Base-by-base conservation (phyloP, 192 early-diverging fungal species). In the Geranomyces michiganensis region DNA sequence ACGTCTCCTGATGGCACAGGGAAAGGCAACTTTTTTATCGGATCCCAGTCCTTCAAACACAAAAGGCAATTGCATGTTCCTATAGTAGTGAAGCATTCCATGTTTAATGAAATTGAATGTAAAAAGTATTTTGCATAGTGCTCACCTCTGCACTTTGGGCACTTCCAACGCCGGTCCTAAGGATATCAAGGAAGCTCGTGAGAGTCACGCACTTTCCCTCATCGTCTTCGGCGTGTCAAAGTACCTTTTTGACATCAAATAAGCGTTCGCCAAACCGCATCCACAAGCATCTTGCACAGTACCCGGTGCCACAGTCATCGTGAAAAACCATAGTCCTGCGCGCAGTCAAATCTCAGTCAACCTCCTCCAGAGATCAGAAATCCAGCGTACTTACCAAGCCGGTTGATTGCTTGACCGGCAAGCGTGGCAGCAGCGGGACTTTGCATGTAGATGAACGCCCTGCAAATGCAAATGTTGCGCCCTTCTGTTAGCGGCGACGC, bases 261-360 rank as follows among this genome's bases (percentile, higher is more conserved):
- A 70, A 47, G 22, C 68, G 56, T 22, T 56, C 49, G 1, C 68
- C 68, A 43, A 62, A 45, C 12, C 68, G 10, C 17, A 17, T 19
- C 68, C 68, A 70, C 1, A 70, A 41, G 61, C 68, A 70, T 27
- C 68, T 22, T 0, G 68, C 68, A 43, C 68, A 70, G 36, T 61
- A 70, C 3, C 36, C 32, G 1, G 68, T 62, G 8, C 58, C 56
- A 41, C 68, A 70, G 3, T 24, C 51, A 22, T 22, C 56, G 45
- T 59, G 26, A 19, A 58, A 41, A 9, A 62, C 58, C n/a, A 70
- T 26, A 8, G 59, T 46, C 68, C 68, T 68, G 36, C 36, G 36
- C 5, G 17, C 22, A 27, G 30, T 0, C 13, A 27, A n/a, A 36
- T 30, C 12, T 30, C 13, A 22, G 60, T 29, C 36, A 27, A 8